Evolutionary conservation across 192 early-diverging fungal genomes (phyloP), one percentile per base, ranked within the genome.

Genomic region (Powellomyces hirtus): DNA sequence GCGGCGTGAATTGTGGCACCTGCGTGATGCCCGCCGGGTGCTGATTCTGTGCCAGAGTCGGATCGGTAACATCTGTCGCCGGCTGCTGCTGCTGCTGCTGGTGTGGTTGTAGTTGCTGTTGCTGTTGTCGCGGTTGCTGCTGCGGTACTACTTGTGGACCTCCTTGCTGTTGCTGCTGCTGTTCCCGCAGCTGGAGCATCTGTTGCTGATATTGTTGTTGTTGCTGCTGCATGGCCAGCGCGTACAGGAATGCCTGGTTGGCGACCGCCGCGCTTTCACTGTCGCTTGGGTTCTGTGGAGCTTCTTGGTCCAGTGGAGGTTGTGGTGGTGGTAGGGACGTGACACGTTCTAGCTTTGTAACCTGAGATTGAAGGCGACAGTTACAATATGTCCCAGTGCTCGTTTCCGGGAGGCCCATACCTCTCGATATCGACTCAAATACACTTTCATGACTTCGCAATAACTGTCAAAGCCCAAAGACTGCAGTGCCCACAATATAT

Each of bases 391-490:
- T 44, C 10, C 42, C n/a, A 13, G 11, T 10, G 42, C n/a, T 13
- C n/a, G 42, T 13, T 20, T n/a, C n/a, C n/a, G n/a, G n/a, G 30
- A 16, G 20, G 14, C 30, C 33, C 68, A 24, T 87, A 94, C 92
- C 76, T 95, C 93, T 26, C 94, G 81, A 75, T 97, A 97, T 73
- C 94, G 94, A 46, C 79, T 61, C 35, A 99, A 79, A 71, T 97
- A 98, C 29, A 92, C 79, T 76, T 94, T 95, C 65, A 98, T 78
- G 16, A 87, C 88, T 52, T 94, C 94, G 13, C 84, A 84, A 79
- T 99, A 99, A 81, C 91, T 95, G 63, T 99, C 97, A 78, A 99
- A 99, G 4, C 96, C 97, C 64, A 99, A 86, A 20, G 92, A 92
- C 70, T 96, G 90, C 90, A 99, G 90, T 1, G 97, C 96, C 93